Evolutionary conservation across 352 stramenopile genomes (phyloP).

Genomic region (Phytopythium vexans): DNA sequence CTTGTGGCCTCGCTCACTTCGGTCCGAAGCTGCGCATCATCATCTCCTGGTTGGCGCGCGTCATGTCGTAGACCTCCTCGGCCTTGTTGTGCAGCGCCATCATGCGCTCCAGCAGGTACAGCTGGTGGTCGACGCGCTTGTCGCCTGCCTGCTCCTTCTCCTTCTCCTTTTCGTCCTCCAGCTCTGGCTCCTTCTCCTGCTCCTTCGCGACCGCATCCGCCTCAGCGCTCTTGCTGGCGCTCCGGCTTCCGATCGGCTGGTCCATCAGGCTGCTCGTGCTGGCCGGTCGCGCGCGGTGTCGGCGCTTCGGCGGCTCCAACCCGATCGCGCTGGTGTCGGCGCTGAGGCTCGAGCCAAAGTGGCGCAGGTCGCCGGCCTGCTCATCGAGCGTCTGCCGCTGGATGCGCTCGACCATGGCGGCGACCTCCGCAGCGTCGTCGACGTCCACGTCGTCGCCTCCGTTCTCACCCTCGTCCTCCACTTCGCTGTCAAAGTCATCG

Average conservation of each 20-base stretch:
- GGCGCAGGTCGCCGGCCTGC: neutral
- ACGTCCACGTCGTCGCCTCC: slow-evolving; percentile 2
- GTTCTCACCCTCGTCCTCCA: slow-evolving; percentile 1
- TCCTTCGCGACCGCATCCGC: neutral
- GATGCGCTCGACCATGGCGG: slow-evolving; percentile 2
- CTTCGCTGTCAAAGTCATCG: slow-evolving; percentile 4
- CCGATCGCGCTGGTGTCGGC: neutral
- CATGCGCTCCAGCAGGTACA: slow-evolving; percentile 26
- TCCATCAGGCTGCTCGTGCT: slow-evolving; percentile 1
- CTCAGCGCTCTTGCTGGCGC: neutral
- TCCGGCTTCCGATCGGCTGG: neutral
- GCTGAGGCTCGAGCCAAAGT: neutral
- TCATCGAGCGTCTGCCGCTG: slow-evolving; percentile 1
- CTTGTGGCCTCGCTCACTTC: neutral
- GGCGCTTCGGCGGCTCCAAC: neutral
- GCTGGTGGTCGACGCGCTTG: slow-evolving; percentile 6
- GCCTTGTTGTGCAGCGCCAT: slow-evolving; percentile 31
- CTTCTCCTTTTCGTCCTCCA: neutral
- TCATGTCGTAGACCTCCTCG: slow-evolving; percentile 38
- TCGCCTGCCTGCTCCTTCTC: neutral
- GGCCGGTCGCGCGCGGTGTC: neutral
- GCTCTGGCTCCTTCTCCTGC: neutral
- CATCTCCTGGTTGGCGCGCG: slow-evolving; percentile 41
- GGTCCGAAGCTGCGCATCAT: slow-evolving; percentile 19
- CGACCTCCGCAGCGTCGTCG: slow-evolving; percentile 1